A percentile compares a stretch with the other conserved stretches of the same genome.
Conservation (phyloP, 257 asterid genomes). For the Linderniella brevidens region DNA sequence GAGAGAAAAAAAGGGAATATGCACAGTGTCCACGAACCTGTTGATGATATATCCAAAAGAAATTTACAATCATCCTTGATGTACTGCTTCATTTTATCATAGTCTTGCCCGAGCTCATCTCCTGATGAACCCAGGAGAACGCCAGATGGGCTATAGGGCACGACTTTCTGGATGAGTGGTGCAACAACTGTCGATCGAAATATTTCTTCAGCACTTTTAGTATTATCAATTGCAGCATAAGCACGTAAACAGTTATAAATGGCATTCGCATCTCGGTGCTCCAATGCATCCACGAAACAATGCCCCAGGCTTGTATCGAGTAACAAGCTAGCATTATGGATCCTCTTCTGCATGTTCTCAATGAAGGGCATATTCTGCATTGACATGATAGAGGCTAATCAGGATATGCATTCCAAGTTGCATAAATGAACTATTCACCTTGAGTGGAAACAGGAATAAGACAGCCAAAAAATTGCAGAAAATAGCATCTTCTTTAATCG, state of each 20-base stretch:
- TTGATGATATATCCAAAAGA: constrained; percentile 70
- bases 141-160: constrained; percentile 28
- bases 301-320: constrained; percentile 74
- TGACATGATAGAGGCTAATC: constrained; percentile 27
- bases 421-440: too few species aligned
- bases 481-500: background rate
- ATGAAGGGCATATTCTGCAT: constrained; percentile 86
- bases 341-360: constrained; percentile 93
- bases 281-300: constrained; percentile 78
- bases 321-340: constrained; percentile 59
- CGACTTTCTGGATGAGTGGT: constrained; percentile 45
- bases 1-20: background rate
- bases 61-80: constrained; percentile 70
- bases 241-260: constrained; percentile 93
- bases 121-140: constrained; percentile 31
- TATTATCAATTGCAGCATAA: constrained; percentile 88
- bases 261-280: constrained; percentile 74
- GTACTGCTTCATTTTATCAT: constrained; percentile 42
- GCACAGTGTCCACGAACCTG: constrained; percentile 25
- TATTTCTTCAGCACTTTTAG: constrained; percentile 77
- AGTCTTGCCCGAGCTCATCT: constrained; percentile 76
- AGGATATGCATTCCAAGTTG: constrained; percentile 20
- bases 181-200: constrained; percentile 59
- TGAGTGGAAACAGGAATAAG: background rate
- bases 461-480: background rate